Evolutionary conservation across 345 rosid species (phyloP).

Genomic region (Dipteronia dyeriana): DNA sequence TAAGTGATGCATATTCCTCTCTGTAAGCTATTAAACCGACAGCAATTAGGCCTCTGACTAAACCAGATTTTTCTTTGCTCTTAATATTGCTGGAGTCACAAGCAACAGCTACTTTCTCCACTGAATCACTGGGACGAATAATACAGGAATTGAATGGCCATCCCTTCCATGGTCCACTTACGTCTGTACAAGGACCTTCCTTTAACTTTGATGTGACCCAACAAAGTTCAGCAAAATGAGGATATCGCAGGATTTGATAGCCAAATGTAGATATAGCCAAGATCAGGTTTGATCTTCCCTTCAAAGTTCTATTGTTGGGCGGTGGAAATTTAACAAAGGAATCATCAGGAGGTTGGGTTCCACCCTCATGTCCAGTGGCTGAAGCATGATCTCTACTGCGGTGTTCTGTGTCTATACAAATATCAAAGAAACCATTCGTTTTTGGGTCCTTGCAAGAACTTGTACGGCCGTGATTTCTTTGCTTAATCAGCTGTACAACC

Average conservation of each 20-base stretch:
- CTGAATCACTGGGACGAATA: conserved; percentile 56
- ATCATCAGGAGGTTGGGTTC: conserved; percentile 36
- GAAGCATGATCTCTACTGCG: conserved; percentile 24
- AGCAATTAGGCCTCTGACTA: conserved; percentile 84
- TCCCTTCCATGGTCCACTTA: conserved; percentile 84
- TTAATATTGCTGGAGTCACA: conserved; percentile 49
- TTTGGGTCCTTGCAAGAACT: conserved; percentile 29
- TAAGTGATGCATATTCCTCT: conserved; percentile 67
- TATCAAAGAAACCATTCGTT: conserved; percentile 31
- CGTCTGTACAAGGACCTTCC: conserved; percentile 85
- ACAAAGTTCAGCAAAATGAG: conserved; percentile 98
- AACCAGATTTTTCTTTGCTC: conserved; percentile 61
- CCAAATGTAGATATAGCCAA: conserved; percentile 80
- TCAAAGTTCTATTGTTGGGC: conserved; percentile 50
- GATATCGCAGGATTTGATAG: conserved; percentile 78
- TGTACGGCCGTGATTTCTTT: conserved; percentile 47
- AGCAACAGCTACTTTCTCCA: conserved; percentile 45
- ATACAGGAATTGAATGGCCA: conserved; percentile 98
- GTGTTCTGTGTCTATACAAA: conserved; percentile 24
- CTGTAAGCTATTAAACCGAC: conserved; percentile 84
- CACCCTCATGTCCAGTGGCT: conserved; percentile 30
- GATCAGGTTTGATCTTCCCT: conserved; percentile 72
- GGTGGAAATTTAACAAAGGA: conserved; percentile 38
- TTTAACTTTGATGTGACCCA: conserved; percentile 94
- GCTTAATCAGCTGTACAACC: conserved; percentile 69